Evolutionary conservation across 805 yeast genomes (phyloP), one percentile per base, ranked within the genome.

Genomic region (Saturnispora besseyi): DNA sequence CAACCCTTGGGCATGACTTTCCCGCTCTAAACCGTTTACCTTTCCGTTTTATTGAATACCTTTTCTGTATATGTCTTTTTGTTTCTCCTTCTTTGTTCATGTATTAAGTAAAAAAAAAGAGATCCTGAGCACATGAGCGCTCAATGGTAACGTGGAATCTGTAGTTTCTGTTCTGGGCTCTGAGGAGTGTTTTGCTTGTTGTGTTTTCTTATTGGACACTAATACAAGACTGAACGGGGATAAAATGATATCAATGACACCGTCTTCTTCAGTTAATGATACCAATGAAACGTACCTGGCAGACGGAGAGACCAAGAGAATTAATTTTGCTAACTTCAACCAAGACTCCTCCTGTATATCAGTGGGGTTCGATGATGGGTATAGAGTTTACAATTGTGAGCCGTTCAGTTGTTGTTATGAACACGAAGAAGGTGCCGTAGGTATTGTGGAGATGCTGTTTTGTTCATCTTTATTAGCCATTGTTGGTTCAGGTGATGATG

Each of bases 391-490:
- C 73, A 87, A 87, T 61, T 89, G 96, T 66, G 89, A 85, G 54
- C 96, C 96, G 15, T 85, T 88, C 65, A 88, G 90, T 7, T 78
- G 78, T 56, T 84, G 87, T 60, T 83, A 80, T 60, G 73, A 69
- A 32, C 70, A 61, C 37, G 33, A 52, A 2, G 74, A 72, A 47
- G 85, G 83, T 33, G 75, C 55, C 2, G 75, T 82, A 30, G 89
- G 88, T 0, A 78, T 88, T 3, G 84, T 89, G 9, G 96, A 90
- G 62, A 91, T 91, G 98, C 76, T 91, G 21, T 91, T 87, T 60
- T 77, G 86, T 44, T 87, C 98, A 0, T 85, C 95, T 6, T 71
- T 91, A 36, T 74, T 93, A 12, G 96, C 95, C 0, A 70, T 89
- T 5, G 95, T 88, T 2, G 93, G 91, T 6, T 73, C 80, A 48